Evolutionary conservation across 345 rosid genomes (phyloP).

Genomic region (Salix viminalis): DNA sequence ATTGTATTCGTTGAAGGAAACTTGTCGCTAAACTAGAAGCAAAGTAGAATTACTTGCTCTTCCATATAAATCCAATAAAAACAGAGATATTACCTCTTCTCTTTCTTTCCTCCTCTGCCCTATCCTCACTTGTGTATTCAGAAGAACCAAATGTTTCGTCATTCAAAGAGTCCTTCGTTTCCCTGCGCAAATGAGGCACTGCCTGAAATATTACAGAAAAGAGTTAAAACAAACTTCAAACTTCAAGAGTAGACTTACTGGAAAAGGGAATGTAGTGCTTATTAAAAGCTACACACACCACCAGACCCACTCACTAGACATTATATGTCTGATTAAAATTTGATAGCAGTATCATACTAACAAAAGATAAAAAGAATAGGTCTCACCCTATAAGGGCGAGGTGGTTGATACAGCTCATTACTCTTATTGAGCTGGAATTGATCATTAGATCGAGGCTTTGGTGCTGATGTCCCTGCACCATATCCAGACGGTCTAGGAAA

Average conservation of each 20-base stretch:
- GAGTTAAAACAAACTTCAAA: background rate
- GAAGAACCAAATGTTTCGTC: conserved; percentile 97
- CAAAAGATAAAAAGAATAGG: conserved; percentile 7
- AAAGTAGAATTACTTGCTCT: background rate
- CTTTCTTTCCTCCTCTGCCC: conserved; percentile 92
- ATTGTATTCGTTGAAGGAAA: background rate
- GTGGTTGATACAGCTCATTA: conserved; percentile 90
- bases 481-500: conserved; percentile 77
- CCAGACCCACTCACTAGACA: conserved; percentile 1
- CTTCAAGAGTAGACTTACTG: background rate
- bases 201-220: conserved; percentile 49
- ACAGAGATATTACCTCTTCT: conserved; percentile 67
- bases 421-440: conserved; percentile 54
- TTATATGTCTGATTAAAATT: background rate
- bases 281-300: background rate
- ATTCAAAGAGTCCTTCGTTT: conserved; percentile 60
- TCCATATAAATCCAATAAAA: conserved; percentile 7
- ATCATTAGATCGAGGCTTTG: conserved; percentile 64
- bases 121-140: conserved; percentile 67
- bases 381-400: conserved; percentile 87
- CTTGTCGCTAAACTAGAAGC: background rate
- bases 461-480: conserved; percentile 52
- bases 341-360: background rate
- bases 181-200: conserved; percentile 59
- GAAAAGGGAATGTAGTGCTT: background rate